Conservation (phyloP, 306 rosid species). For the Lathyrus aphaca region DNA sequence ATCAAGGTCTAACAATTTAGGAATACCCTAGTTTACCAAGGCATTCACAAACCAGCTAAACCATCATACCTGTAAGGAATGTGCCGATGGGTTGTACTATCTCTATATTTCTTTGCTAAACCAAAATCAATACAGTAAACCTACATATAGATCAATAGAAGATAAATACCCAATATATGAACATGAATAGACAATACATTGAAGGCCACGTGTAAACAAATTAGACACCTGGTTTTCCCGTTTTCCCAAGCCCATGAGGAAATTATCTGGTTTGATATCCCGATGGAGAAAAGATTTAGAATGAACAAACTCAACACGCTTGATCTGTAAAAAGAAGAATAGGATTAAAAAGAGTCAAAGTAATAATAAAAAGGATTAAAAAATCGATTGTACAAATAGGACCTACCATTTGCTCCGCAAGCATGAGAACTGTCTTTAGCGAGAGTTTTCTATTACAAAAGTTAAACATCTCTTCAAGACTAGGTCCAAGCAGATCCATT, state of each 20-base stretch:
- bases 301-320: slow-evolving; percentile 89
- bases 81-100: slow-evolving; percentile 86
- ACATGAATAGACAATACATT: slow-evolving; percentile 2
- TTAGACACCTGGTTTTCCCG: slow-evolving; percentile 85
- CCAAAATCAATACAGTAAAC: slow-evolving; percentile 90
- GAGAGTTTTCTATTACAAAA: slow-evolving; percentile 93
- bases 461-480: slow-evolving; percentile 93
- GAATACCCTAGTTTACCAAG: slow-evolving; percentile 13
- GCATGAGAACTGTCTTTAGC: slow-evolving; percentile 91
- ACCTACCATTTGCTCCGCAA: slow-evolving; percentile 94
- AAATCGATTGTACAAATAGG: not conserved
- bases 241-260: slow-evolving; percentile 93
- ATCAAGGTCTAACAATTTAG: slow-evolving; percentile 19
- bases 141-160: slow-evolving; percentile 40
- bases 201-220: slow-evolving; percentile 22
- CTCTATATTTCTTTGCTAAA: slow-evolving; percentile 94
- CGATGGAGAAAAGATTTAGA: slow-evolving; percentile 90
- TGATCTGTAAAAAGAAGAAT: slow-evolving; percentile 56
- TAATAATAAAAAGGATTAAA: not conserved
- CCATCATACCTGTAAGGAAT: slow-evolving; percentile 87
- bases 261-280: slow-evolving; percentile 95
- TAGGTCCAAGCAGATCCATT: slow-evolving; percentile 97
- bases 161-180: slow-evolving; percentile 29
- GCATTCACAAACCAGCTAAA: slow-evolving; percentile 25
- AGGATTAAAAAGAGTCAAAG: not conserved